Evolutionary conservation across 1,284 basidiomycete genomes (phyloP).

Genomic region (Thelephora terrestris): DNA sequence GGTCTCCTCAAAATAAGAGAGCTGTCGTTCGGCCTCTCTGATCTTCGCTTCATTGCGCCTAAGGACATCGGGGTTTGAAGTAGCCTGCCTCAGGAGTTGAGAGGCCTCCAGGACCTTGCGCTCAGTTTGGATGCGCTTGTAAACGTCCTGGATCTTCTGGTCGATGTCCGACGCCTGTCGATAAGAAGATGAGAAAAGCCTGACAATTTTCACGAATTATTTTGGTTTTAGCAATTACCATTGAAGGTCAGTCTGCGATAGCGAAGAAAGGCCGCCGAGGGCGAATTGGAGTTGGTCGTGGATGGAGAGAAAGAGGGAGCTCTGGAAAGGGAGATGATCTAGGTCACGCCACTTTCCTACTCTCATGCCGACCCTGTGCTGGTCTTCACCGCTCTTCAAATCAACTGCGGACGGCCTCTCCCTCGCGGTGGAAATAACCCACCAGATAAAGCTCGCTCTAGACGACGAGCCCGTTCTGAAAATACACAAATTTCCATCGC

Average conservation of each 20-base stretch:
- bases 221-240: not conserved
- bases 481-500: not conserved
- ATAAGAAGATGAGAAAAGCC: conserved; percentile 6
- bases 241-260: conserved; percentile 4
- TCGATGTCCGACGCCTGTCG: conserved; percentile 52
- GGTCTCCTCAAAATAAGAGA: conserved; percentile 84
- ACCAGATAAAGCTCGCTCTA: conserved; percentile 9
- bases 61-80: conserved; percentile 80
- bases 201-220: conserved; percentile 13
- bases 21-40: conserved; percentile 76
- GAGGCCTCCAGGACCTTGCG: conserved; percentile 87
- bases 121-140: conserved; percentile 85
- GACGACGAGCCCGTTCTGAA: not conserved
- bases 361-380: conserved; percentile 30
- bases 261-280: conserved; percentile 9
- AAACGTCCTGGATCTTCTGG: conserved; percentile 88
- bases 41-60: conserved; percentile 79
- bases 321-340: conserved; percentile 2
- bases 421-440: conserved; percentile 26
- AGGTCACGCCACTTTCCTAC: not conserved
- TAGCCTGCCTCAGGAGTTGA: conserved; percentile 71
- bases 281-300: conserved; percentile 11
- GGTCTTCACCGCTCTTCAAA: conserved; percentile 17
- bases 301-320: conserved; percentile 10
- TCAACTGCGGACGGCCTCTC: conserved; percentile 21